Conservation (phyloP, 2,329 filamentous ascomycete genomes). For the Penicillium sp. region DNA sequence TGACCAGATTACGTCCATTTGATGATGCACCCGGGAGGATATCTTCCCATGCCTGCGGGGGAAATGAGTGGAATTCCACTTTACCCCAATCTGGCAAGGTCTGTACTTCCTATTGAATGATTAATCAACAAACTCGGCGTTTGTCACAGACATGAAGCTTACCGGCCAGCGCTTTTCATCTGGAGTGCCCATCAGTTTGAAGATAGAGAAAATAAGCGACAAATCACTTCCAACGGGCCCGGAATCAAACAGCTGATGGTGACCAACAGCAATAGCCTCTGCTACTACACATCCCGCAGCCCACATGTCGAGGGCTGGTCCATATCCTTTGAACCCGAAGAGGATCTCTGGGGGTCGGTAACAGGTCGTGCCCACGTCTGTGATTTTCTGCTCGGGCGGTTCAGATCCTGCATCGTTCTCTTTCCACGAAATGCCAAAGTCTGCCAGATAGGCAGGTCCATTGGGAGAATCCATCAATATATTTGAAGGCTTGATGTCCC, state of each 20-base stretch:
- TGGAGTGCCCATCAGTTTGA: constrained; percentile 86
- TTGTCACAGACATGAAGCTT: constrained; percentile 28
- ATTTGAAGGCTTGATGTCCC: constrained; percentile 92
- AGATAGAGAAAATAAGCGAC: constrained; percentile 86
- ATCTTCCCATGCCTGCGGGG: constrained; percentile 64
- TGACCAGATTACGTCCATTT: constrained; percentile 64
- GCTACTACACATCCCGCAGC: constrained; percentile 79
- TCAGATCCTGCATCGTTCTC: constrained; percentile 61
- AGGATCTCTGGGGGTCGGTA: constrained; percentile 89
- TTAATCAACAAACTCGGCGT: constrained; percentile 6
- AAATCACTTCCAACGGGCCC: constrained; percentile 90
- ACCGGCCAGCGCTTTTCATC: constrained; percentile 78
- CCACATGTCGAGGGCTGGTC: constrained; percentile 80
- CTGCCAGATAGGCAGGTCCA: constrained; percentile 75
- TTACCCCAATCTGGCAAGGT: constrained; percentile 83
- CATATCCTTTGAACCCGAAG: constrained; percentile 77
- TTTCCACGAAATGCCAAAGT: constrained; percentile 92
- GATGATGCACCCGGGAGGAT: constrained; percentile 63
- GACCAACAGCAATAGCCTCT: constrained; percentile 61
- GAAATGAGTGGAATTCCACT: constrained; percentile 74
- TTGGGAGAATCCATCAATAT: constrained; percentile 67
- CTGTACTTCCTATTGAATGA: constrained; percentile 34
- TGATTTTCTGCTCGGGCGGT: constrained; percentile 67
- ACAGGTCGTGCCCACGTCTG: constrained; percentile 88
- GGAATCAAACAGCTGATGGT: constrained; percentile 74